Evolutionary conservation across 2,329 filamentous ascomycete species (phyloP).

Genomic region (Aspergillus pseudonomiae): DNA sequence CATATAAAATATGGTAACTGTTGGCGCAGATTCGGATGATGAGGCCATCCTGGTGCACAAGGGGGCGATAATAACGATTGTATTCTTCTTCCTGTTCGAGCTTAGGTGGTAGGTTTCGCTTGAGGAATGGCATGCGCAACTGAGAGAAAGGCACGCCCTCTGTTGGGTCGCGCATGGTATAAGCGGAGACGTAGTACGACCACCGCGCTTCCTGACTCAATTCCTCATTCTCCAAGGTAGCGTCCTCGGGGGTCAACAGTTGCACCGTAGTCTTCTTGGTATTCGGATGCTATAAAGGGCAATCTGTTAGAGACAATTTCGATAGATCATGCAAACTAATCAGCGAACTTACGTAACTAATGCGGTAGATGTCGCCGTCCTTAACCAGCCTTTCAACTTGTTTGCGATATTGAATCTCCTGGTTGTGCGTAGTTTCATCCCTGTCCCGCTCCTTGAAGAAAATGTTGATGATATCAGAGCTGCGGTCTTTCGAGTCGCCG

Average conservation of each 20-base stretch:
- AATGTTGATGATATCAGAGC: conserved; percentile 82
- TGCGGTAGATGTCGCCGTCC: conserved; percentile 87
- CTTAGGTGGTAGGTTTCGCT: conserved; percentile 68
- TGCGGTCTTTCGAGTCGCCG: conserved; percentile 89
- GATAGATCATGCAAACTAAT: background rate
- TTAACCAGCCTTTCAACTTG: conserved; percentile 91
- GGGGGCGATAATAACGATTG: conserved; percentile 56
- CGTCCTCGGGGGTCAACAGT: conserved; percentile 85
- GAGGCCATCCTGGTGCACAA: conserved; percentile 68
- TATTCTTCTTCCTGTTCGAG: conserved; percentile 65
- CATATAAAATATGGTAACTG: conserved; percentile 79
- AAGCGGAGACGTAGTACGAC: conserved; percentile 96
- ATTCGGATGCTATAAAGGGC: conserved; percentile 59
- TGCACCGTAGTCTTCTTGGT: conserved; percentile 72
- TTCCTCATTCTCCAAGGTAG: conserved; percentile 73
- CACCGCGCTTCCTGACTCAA: conserved; percentile 67
- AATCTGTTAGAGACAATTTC: conserved; percentile 28
- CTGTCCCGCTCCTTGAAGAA: conserved; percentile 81
- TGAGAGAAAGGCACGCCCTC: conserved; percentile 71
- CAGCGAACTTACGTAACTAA: conserved; percentile 76
- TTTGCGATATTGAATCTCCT: conserved; percentile 87
- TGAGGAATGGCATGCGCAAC: conserved; percentile 69
- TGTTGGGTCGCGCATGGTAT: conserved; percentile 84
- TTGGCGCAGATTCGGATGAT: conserved; percentile 75
- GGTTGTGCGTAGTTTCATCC: conserved; percentile 84